phyloP scores from a whole-genome alignment of 768 basidiomycete species.

The Suillus fuscotomentosus region DNA sequence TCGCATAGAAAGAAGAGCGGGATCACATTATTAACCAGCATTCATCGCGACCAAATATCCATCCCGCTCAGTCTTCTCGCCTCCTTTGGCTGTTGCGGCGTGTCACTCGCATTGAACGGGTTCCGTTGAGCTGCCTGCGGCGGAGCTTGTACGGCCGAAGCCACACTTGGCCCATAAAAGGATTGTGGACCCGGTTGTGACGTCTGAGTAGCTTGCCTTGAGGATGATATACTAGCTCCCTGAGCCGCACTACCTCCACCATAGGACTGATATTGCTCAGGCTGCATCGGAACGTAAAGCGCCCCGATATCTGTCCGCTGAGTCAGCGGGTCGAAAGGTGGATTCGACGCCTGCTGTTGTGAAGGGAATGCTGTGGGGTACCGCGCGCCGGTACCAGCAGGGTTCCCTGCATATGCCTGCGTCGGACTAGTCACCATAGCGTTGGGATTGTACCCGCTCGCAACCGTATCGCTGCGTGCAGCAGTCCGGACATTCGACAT shows the following conservation, averaged over 20 bases:
- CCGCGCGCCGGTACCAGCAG: slow-evolving; percentile 50
- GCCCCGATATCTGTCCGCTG: slow-evolving; percentile 63
- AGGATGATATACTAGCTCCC: slow-evolving; percentile 18
- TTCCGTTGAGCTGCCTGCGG: slow-evolving; percentile 36
- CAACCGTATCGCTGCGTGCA: slow-evolving; percentile 48
- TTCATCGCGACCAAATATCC: slow-evolving; percentile 77
- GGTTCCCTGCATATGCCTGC: slow-evolving; percentile 60
- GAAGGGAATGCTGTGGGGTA: slow-evolving; percentile 56
- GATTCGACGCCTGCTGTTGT: slow-evolving; percentile 37
- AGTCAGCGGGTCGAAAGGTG: slow-evolving; percentile 61
- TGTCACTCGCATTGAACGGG: slow-evolving; percentile 41
- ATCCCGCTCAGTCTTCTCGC: slow-evolving; percentile 59
- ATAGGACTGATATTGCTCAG: slow-evolving; percentile 72
- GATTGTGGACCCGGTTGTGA: slow-evolving; percentile 41
- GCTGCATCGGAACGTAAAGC: slow-evolving; percentile 81
- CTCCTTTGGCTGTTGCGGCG: slow-evolving; percentile 50
- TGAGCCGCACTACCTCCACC: slow-evolving; percentile 33
- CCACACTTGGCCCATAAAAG: slow-evolving; percentile 68
- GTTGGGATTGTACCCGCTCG: slow-evolving; percentile 41
- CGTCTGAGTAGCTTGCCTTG: slow-evolving; percentile 49
- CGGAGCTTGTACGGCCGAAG: slow-evolving; percentile 44
- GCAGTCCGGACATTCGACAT: slow-evolving; percentile 76
- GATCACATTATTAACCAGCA: slow-evolving; percentile 12
- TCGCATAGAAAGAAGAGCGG: slow-evolving; percentile 7
- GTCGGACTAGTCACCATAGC: slow-evolving; percentile 73